These are phyloP conservation scores for Lineolata rhizophorae DNA, from an alignment of 495 filamentous ascomycete genomes.

Conservation along the genomic window DNA sequence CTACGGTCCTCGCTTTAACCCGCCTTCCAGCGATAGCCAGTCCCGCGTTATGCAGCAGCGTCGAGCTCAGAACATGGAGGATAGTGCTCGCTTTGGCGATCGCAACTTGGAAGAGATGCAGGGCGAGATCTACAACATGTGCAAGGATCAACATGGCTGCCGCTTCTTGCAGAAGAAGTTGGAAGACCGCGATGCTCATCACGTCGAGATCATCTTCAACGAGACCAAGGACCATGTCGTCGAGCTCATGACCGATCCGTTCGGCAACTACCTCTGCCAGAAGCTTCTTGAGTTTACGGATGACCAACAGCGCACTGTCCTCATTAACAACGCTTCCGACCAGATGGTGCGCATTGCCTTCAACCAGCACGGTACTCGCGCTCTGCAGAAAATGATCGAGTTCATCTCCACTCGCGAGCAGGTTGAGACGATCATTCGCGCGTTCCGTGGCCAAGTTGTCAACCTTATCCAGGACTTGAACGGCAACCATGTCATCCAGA, in stretches of 20 bases:
- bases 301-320: conserved; percentile 77
- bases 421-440: conserved; percentile 60
- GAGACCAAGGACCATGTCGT: conserved; percentile 82
- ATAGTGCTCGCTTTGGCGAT: conserved; percentile 50
- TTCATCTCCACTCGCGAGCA: conserved; percentile 61
- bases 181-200: conserved; percentile 66
- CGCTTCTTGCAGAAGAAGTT: conserved; percentile 89
- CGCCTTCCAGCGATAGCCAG: conserved; percentile 36
- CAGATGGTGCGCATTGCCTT: conserved; percentile 79
- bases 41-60: conserved; percentile 48
- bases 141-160: conserved; percentile 95
- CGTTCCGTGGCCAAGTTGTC: conserved; percentile 60
- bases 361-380: conserved; percentile 90
- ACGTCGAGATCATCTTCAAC: conserved; percentile 77
- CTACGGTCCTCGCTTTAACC: too few species aligned
- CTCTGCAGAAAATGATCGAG: conserved; percentile 98
- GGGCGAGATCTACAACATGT: conserved; percentile 65
- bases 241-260: conserved; percentile 95
- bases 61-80: conserved; percentile 28
- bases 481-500: conserved; percentile 97
- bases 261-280: conserved; percentile 96
- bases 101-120: conserved; percentile 53
- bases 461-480: conserved; percentile 91
- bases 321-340: conserved; percentile 70
- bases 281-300: conserved; percentile 85